These are phyloP conservation scores for Taxawa tesnikishii DNA, from an alignment of 2,329 filamentous ascomycete genomes.

Conservation along the genomic window DNA sequence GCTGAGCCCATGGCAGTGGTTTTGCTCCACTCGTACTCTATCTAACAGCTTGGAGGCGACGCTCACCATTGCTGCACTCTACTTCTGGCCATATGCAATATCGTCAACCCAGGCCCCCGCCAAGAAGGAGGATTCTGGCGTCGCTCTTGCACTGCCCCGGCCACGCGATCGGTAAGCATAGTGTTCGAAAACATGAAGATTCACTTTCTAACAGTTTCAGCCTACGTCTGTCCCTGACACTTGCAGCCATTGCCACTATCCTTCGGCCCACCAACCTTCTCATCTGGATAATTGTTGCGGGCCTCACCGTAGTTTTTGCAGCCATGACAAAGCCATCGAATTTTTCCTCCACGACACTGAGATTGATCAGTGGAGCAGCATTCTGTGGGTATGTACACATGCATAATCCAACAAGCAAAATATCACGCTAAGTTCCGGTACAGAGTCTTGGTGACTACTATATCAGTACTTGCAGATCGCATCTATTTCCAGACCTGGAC, in stretches of 20 bases:
- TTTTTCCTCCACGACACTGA: too few species aligned
- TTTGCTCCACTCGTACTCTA: slow-evolving; percentile 82
- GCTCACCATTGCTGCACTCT: slow-evolving; percentile 66
- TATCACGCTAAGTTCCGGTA: too few species aligned
- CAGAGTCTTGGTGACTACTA: slow-evolving; percentile 37
- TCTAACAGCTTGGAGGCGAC: slow-evolving; percentile 92
- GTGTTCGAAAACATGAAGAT: too few species aligned
- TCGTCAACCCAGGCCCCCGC: too few species aligned
- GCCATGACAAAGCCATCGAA: too few species aligned
- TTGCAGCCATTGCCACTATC: slow-evolving; percentile 67
- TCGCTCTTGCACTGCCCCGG: too few species aligned
- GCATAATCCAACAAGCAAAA: not conserved
- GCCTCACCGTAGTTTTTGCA: slow-evolving; percentile 1
- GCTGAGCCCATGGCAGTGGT: slow-evolving; percentile 90
- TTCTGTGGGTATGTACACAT: slow-evolving; percentile 1
- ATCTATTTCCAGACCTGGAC: slow-evolving; percentile 77
- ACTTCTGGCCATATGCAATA: slow-evolving; percentile 90
- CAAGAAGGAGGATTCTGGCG: too few species aligned
- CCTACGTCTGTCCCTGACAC: slow-evolving; percentile 1
- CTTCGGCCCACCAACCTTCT: slow-evolving; percentile 81
- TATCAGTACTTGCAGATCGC: slow-evolving; percentile 59
- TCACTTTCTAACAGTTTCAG: not conserved
- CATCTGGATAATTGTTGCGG: slow-evolving; percentile 49
- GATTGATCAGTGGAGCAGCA: too few species aligned
- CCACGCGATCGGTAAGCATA: too few species aligned